Evolutionary conservation across 1,139 yeast species (phyloP).

Genomic region (Yamadazyma friedrichii): DNA sequence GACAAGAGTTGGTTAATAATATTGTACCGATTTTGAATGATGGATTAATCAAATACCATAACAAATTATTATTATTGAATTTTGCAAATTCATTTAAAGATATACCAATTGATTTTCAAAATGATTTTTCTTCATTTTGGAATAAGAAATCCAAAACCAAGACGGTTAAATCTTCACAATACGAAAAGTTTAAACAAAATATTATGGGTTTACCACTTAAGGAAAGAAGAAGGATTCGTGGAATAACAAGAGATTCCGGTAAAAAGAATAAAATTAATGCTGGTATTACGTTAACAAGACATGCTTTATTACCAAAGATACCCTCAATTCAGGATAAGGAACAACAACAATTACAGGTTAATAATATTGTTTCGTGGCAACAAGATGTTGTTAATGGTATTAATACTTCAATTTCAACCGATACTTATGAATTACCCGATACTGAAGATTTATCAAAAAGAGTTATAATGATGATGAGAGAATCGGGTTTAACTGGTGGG

Average conservation of each 20-base stretch:
- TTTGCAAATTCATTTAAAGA: slow-evolving; percentile 83
- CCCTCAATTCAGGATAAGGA: slow-evolving; percentile 71
- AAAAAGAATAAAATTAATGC: slow-evolving; percentile 75
- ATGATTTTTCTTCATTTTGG: slow-evolving; percentile 60
- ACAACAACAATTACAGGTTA: slow-evolving; percentile 47
- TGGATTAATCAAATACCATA: slow-evolving; percentile 59
- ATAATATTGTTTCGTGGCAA: slow-evolving; percentile 79
- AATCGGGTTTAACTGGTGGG: slow-evolving; percentile 86
- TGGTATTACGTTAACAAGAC: slow-evolving; percentile 77
- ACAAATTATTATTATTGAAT: slow-evolving; percentile 75
- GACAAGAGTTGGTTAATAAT: slow-evolving; percentile 64
- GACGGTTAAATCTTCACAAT: slow-evolving; percentile 57
- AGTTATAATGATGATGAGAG: slow-evolving; percentile 83
- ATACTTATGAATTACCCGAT: slow-evolving; percentile 82
- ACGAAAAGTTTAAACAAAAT: slow-evolving; percentile 80
- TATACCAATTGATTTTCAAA: slow-evolving; percentile 45
- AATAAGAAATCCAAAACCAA: slow-evolving; percentile 44
- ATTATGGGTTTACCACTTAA: slow-evolving; percentile 83
- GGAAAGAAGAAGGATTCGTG: slow-evolving; percentile 82
- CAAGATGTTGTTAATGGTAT: slow-evolving; percentile 92
- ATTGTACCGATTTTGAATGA: slow-evolving; percentile 57
- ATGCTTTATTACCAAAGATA: slow-evolving; percentile 80
- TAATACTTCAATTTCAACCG: slow-evolving; percentile 78
- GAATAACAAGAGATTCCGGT: slow-evolving; percentile 79
- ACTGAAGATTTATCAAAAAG: slow-evolving; percentile 64